These are phyloP conservation scores for Calocybe gangraenosa DNA, from an alignment of 768 basidiomycete species.

Conservation along the genomic window DNA sequence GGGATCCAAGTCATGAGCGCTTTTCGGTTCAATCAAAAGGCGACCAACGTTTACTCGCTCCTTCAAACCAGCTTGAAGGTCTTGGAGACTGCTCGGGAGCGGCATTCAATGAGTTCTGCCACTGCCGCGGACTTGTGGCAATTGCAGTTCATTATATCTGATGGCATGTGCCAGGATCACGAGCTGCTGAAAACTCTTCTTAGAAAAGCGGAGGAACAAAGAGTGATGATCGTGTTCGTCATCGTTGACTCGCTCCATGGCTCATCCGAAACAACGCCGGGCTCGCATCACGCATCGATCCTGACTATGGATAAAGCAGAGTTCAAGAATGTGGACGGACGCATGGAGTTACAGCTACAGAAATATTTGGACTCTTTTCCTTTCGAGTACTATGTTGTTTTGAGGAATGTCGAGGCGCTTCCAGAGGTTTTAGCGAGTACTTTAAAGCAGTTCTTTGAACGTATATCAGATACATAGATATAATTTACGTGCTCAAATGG, in stretches of 20 bases:
- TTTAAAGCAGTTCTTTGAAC: constrained; percentile 88
- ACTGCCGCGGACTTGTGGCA: constrained; percentile 91
- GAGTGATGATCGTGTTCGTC: constrained; percentile 95
- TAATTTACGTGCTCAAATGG: too few species aligned
- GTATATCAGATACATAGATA: constrained; percentile 65
- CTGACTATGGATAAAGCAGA: constrained; percentile 90
- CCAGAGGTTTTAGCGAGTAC: constrained; percentile 88
- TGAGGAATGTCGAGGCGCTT: constrained; percentile 85
- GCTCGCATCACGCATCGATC: constrained; percentile 64
- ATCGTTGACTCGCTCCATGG: constrained; percentile 84
- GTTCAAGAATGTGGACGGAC: constrained; percentile 76
- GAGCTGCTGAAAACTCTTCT: constrained; percentile 76
- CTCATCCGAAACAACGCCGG: constrained; percentile 10
- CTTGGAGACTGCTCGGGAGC: constrained; percentile 74
- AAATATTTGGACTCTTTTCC: constrained; percentile 96
- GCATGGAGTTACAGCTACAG: constrained; percentile 82
- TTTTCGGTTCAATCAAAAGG: constrained; percentile 87
- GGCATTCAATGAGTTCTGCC: constrained; percentile 52
- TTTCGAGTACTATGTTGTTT: constrained; percentile 95
- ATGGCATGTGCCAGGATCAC: constrained; percentile 98
- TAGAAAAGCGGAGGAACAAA: constrained; percentile 82
- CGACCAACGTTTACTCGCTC: constrained; percentile 82
- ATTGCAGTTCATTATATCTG: constrained; percentile 95
- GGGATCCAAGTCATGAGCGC: constrained; percentile 78
- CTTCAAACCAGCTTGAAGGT: constrained; percentile 74